Conservation (phyloP, 306 rosid species). For the Pyrus communis region DNA sequence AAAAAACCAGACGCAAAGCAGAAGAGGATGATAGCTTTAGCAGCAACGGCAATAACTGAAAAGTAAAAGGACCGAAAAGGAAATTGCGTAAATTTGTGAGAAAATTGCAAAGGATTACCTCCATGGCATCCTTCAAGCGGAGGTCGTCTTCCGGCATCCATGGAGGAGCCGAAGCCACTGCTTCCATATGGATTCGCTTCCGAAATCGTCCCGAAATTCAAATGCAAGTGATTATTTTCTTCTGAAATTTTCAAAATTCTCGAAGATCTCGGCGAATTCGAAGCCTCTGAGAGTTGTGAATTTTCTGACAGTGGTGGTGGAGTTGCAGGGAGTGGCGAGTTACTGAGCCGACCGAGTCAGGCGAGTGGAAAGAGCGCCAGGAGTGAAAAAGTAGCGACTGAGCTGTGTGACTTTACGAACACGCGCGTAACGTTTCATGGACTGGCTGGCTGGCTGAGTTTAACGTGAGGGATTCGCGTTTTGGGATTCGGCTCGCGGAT, state of each 20-base stretch:
- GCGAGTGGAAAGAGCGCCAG: not conserved
- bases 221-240: not conserved
- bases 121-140: slow-evolving; percentile 63
- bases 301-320: not conserved
- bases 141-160: slow-evolving; percentile 79
- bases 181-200: slow-evolving; percentile 21
- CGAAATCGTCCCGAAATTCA: not conserved
- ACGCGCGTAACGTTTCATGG: not conserved
- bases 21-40: not conserved
- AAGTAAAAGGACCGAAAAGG: not conserved
- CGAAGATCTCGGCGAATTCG: not conserved
- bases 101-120: slow-evolving; percentile 38
- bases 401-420: not conserved
- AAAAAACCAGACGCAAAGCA: not conserved
- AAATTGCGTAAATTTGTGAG: not conserved
- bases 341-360: not conserved
- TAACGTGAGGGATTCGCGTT: not conserved
- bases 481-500: not conserved
- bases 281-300: not conserved
- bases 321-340: not conserved
- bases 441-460: not conserved
- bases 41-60: not conserved
- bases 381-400: not conserved
- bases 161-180: slow-evolving; percentile 22
- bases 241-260: not conserved